phyloP scores from a whole-genome alignment of 2,329 filamentous ascomycete species.

The Seiridium cupressi region DNA sequence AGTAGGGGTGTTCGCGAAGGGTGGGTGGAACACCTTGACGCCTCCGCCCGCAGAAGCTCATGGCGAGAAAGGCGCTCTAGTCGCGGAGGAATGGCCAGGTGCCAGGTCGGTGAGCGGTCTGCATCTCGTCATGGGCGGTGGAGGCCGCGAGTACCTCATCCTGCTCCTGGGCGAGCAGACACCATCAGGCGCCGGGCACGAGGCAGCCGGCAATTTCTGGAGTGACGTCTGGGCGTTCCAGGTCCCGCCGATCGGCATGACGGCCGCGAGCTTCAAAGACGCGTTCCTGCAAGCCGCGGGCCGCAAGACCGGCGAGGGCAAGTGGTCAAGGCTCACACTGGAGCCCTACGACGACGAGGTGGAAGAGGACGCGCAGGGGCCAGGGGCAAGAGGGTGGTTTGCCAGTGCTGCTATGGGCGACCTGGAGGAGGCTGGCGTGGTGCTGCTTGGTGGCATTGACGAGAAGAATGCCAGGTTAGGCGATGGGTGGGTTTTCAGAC shows the following conservation, averaged over 20 bases:
- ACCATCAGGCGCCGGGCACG: conserved; percentile 47
- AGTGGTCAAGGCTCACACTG: conserved; percentile 51
- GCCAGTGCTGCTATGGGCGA: conserved; percentile 56
- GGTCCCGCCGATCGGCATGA: conserved; percentile 54
- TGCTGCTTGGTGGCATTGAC: conserved; percentile 60
- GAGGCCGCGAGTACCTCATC: conserved; percentile 61
- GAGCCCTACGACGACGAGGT: conserved; percentile 52
- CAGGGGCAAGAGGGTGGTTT: conserved; percentile 55
- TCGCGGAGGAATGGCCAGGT: conserved; percentile 43
- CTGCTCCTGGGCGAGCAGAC: conserved; percentile 58
- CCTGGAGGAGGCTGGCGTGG: conserved; percentile 56
- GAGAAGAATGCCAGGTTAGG: conserved; percentile 50
- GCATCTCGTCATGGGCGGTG: conserved; percentile 55
- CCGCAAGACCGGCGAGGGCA: conserved; percentile 54
- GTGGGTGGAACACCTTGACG: conserved; percentile 53
- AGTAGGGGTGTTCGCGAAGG: conserved; percentile 47
- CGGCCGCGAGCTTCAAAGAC: conserved; percentile 53
- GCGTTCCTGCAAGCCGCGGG: conserved; percentile 54
- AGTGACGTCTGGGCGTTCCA: conserved; percentile 65
- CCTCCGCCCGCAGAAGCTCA: conserved; percentile 29
- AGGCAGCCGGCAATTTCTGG: conserved; percentile 52
- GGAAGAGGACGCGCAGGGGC: conserved; percentile 42
- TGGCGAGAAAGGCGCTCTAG: conserved; percentile 21
- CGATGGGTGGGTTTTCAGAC: conserved; percentile 64
- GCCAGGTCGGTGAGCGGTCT: conserved; percentile 53